phyloP scores from a whole-genome alignment of 169 alveolate species.

The Plasmodium knowlesi region DNA sequence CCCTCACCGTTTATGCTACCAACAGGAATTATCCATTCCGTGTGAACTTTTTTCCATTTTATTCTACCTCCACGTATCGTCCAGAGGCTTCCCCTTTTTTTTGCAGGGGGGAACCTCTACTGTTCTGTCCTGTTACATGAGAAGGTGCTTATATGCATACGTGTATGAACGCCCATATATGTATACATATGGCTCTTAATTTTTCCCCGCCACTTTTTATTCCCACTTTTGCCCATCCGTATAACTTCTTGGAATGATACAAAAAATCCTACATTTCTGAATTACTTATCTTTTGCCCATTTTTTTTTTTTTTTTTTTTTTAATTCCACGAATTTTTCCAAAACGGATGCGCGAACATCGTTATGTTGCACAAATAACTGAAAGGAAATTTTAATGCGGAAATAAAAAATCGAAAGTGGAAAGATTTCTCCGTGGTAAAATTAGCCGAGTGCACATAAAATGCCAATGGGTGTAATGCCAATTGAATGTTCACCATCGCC shows the following conservation, averaged over 20 bases:
- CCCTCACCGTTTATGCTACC: not conserved
- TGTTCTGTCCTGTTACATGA: not conserved
- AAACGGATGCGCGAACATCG: not conserved
- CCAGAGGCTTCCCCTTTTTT: not conserved
- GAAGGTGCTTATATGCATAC: not conserved
- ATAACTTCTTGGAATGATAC: not conserved
- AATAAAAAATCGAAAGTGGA: constrained; percentile 7
- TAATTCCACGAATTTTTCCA: not conserved
- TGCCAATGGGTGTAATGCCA: not conserved
- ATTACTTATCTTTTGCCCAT: constrained; percentile 6
- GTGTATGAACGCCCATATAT: not conserved
- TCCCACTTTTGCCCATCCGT: not conserved
- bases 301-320: constrained; percentile 13
- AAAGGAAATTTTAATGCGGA: constrained; percentile 1
- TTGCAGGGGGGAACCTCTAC: not conserved
- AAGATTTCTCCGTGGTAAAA: not conserved
- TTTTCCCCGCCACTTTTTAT: not conserved
- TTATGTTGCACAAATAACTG: not conserved
- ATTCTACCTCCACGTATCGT: not conserved
- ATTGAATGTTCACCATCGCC: not conserved
- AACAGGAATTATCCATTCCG: not conserved
- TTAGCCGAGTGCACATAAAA: not conserved
- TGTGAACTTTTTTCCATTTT: not conserved
- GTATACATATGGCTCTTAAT: not conserved
- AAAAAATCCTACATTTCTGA: not conserved